Evolutionary conservation across 257 asterid species (phyloP).

Genomic region (Solanum clarkiae): DNA sequence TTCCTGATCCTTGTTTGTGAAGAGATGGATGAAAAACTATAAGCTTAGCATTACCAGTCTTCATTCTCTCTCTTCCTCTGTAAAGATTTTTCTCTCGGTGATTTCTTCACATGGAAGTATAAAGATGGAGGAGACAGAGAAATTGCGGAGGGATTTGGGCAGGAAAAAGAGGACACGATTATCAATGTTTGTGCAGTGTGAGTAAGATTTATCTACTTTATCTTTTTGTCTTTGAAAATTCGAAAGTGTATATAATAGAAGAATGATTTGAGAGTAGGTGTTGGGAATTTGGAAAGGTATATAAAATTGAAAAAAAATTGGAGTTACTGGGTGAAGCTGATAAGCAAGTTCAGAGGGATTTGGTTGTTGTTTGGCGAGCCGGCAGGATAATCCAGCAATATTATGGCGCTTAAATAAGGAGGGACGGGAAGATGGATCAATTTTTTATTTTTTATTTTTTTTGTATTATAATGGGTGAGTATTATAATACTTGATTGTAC

Average conservation of each 20-base stretch:
- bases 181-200: neutral
- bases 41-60: conserved; percentile 41
- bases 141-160: neutral
- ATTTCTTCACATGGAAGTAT: neutral
- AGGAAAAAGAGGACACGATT: neutral
- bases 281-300: neutral
- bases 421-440: neutral
- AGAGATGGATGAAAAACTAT: conserved; percentile 58
- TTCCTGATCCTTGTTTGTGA: conserved; percentile 30
- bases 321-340: neutral
- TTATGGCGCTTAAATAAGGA: neutral
- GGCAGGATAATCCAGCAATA: neutral
- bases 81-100: neutral
- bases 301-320: neutral
- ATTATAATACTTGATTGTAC: neutral
- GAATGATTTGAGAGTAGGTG: neutral
- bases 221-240: neutral
- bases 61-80: conserved; percentile 23
- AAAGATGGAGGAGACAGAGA: neutral
- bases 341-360: neutral
- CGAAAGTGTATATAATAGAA: neutral
- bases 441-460: neutral
- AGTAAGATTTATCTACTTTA: neutral
- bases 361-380: neutral
- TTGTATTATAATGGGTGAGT: neutral